Base-by-base conservation (phyloP, 192 early-diverging fungal species). In the Backusella morwellensis region DNA sequence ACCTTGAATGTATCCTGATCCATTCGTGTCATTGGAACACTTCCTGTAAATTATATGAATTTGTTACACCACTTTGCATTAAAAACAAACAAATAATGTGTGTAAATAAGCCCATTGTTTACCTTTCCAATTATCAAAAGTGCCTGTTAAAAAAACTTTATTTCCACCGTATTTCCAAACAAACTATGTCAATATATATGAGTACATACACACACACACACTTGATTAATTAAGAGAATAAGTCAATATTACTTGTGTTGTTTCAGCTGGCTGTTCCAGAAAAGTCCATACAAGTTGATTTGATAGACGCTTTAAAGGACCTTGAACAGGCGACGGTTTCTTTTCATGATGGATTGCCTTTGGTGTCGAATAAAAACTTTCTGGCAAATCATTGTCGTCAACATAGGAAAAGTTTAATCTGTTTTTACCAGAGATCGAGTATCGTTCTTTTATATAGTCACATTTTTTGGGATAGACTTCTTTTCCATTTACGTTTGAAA, bases 71-170 rank as follows among this genome's bases (percentile, higher is more conserved):
- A 35, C 35, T 36, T 74, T 66, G 35, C 54, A 52, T 47, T 32
- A 47, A 44, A 44, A 47, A 52, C 17, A 42, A n/a, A 75, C 11
- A 52, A 63, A 63, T 3, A 23, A 56, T 17, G 54, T 56, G 21
- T 56, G 21, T 23, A 56, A 56, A 56, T 56, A 34, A 69, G 36
- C n/a, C n/a, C 4, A 8, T 35, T 17, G 35, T 23, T 21, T 81
- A 84, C 83, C 77, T 80, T 77, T 40, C 83, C 83, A 84, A 76
- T 80, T 52, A 66, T 84, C 83, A 56, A 84, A 84, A 2, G 71
- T 79, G 15, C 83, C 83, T 52, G 83, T 84, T 35, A 84, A 81
- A 68, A 75, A 79, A 21, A 82, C 83, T 19, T 80, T 35, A 12
- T 79, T 73, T n/a, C 80, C 83, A n/a, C 80, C 83, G 69, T 81